phyloP scores from a whole-genome alignment of 2,329 filamentous ascomycete species.

The Ophiocordyceps camponoti-rufipedis region DNA sequence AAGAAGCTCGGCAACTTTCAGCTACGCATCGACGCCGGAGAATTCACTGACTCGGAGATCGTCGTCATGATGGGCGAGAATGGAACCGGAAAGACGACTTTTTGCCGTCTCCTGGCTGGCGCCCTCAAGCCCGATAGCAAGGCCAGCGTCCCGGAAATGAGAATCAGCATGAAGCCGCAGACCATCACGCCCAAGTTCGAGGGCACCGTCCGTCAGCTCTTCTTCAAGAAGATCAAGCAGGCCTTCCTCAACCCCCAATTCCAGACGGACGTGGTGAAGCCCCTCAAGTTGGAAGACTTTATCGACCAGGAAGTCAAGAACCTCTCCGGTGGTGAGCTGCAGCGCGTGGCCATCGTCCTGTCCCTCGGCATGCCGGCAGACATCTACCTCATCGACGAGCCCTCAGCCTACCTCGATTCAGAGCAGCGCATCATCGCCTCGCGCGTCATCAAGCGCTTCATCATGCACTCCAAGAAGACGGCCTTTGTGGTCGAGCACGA shows the following conservation, averaged over 20 bases:
- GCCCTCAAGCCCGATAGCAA: conserved; percentile 77
- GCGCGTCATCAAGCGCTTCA: conserved; percentile 97
- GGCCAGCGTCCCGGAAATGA: conserved; percentile 73
- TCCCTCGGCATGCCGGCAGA: conserved; percentile 91
- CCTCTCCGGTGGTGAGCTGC: conserved; percentile 95
- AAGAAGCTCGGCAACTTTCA: conserved; percentile 86
- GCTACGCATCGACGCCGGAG: conserved; percentile 61
- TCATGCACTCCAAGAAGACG: conserved; percentile 99
- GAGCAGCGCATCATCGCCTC: conserved; percentile 97
- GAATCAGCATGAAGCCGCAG: conserved; percentile 98
- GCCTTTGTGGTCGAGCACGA: conserved; percentile 99
- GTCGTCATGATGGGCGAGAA: conserved; percentile 99
- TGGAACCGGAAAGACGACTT: conserved; percentile 97
- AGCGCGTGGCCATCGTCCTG: conserved; percentile 94
- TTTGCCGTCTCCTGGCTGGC: conserved; percentile 90
- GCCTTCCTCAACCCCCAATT: conserved; percentile 94
- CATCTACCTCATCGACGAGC: conserved; percentile 97
- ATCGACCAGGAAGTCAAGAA: conserved; percentile 99
- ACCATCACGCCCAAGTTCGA: conserved; percentile 98
- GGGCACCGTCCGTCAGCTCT: conserved; percentile 89
- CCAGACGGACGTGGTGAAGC: conserved; percentile 98
- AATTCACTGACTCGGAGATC: conserved; percentile 96
- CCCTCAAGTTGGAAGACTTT: conserved; percentile 96
- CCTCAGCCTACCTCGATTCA: conserved; percentile 91
- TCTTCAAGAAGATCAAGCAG: conserved; percentile 99